Percentiles rank a stretch among this genome's conserved stretches.
phyloP scores from a whole-genome alignment of 345 rosid genomes.

The Gossypium raimondii region DNA sequence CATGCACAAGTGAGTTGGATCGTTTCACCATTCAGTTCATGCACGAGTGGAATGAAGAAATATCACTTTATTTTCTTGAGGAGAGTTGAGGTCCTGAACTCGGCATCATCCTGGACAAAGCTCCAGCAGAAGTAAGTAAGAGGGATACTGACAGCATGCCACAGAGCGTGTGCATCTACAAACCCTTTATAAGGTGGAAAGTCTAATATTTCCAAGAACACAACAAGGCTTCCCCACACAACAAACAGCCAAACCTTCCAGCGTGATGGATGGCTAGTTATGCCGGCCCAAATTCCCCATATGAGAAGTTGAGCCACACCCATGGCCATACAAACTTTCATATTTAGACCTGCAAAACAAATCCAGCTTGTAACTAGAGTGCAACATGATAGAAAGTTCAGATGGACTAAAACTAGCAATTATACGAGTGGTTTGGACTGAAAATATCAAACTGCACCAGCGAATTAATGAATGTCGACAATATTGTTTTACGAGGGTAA shows the following conservation, averaged over 20 bases:
- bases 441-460: no score
- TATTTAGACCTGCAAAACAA: conserved; percentile 58
- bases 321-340: conserved; percentile 65
- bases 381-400: not conserved
- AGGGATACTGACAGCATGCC: conserved; percentile 68
- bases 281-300: conserved; percentile 83
- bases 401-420: conserved; percentile 3
- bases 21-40: not conserved
- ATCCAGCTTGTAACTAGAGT: not conserved
- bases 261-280: conserved; percentile 61
- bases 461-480: not conserved
- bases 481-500: not conserved
- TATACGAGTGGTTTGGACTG: not conserved
- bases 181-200: conserved; percentile 73
- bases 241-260: conserved; percentile 76
- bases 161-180: conserved; percentile 72
- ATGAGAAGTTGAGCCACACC: conserved; percentile 58
- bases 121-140: conserved; percentile 87
- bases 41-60: conserved; percentile 21
- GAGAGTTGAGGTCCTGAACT: conserved; percentile 52
- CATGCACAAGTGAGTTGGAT: not conserved
- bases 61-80: conserved; percentile 57
- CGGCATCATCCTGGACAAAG: conserved; percentile 76
- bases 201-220: conserved; percentile 57
- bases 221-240: conserved; percentile 39